Conservation (phyloP, 768 basidiomycete species). For the Naganishia antarctica region DNA sequence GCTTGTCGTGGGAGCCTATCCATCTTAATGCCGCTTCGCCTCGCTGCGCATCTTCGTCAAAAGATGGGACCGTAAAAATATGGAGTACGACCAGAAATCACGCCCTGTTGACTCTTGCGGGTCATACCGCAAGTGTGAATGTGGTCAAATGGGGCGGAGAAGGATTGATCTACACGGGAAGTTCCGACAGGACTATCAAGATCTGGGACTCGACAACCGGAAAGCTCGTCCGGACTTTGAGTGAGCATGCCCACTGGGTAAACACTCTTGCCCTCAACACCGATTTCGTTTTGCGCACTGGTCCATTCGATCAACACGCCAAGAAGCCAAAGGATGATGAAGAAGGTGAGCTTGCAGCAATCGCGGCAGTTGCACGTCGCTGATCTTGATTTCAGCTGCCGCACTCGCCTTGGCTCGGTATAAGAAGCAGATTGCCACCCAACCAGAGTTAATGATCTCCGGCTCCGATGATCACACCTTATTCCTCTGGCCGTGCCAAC, state of each 20-base stretch:
- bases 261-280: conserved; percentile 93
- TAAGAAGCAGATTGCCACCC: conserved; percentile 55
- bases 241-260: conserved; percentile 98
- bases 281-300: conserved; percentile 89
- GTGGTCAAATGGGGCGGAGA: conserved; percentile 94
- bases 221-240: conserved; percentile 72
- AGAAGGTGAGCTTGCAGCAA: conserved; percentile 58
- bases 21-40: conserved; percentile 77
- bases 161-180: conserved; percentile 85
- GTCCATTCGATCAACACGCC: conserved; percentile 83
- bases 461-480: conserved; percentile 98
- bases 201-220: conserved; percentile 93
- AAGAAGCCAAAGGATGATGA: conserved; percentile 73
- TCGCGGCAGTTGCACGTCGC: not conserved
- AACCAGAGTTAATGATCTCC: conserved; percentile 83
- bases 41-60: conserved; percentile 87
- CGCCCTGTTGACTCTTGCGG: conserved; percentile 78
- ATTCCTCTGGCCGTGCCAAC: conserved; percentile 86
- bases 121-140: conserved; percentile 90
- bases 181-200: conserved; percentile 86
- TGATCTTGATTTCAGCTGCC: conserved; percentile 57
- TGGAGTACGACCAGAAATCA: conserved; percentile 74
- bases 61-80: conserved; percentile 91
- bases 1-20: conserved; percentile 91
- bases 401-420: conserved; percentile 71